Evolutionary conservation across 2,329 filamentous ascomycete species (phyloP), one percentile per base, ranked within the genome.

Genomic region (Colletotrichum tofieldiae): DNA sequence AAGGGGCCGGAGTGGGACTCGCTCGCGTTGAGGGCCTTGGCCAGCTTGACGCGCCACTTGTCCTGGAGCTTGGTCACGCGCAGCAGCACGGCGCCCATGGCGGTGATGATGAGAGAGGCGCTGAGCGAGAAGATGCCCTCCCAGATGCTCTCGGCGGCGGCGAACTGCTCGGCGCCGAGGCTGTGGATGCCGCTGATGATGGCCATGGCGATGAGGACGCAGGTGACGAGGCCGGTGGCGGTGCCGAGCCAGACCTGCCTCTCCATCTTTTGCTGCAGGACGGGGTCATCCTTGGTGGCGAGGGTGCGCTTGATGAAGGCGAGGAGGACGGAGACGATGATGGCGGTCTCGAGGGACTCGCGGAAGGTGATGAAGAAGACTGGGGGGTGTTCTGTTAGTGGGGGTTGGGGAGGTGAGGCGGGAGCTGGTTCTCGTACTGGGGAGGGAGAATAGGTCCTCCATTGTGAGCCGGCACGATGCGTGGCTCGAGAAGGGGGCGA

Each of bases 281-380:
- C 74, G 1, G 79, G 81, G 81, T 92, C 89, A 70, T 84, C 79
- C 63, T 88, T 84, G 16, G 87, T 85, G 12, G 86, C 86, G 63
- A 93, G 83, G 7, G 88, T 90, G 77, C 92, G 89, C 79, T 92
- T 92, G 69, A 93, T 81, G 79, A 92, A 93, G 11, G 90, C 86
- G 23, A 93, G 85, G 43, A 93, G 84, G 3, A 93, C 89, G 0
- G 91, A 92, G 68, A 93, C 87, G 75, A 93, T 89, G 76, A 93
- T 91, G 68, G 84, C 88, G 4, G 88, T 90, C 82, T 93, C 91
- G 54, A 93, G 80, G 62, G 87, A 89, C 81, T 93, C 91, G 77
- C 91, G 87, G 79, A 93, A 92, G 81, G 89, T 88, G 78, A 93
- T 91, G 84, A 93, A 93, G 84, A 93, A 93, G 65, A 93, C 89